Percentiles rank a stretch among this genome's conserved stretches.
These are phyloP conservation scores for Primulina huaijiensis DNA, from an alignment of 257 asterid species.

Conservation along the genomic window DNA sequence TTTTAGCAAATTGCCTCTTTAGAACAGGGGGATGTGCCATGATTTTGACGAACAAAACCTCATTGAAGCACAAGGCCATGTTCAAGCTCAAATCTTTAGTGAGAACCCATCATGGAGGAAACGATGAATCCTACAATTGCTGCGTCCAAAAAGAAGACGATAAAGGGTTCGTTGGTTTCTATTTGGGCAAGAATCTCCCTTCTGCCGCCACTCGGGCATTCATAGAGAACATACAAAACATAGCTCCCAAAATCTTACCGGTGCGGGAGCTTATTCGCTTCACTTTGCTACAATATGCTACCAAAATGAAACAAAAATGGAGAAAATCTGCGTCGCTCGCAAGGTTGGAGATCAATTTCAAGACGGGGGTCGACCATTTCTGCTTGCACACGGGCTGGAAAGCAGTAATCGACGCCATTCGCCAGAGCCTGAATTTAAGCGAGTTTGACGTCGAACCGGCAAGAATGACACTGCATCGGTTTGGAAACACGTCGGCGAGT, in stretches of 20 bases:
- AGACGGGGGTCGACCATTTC: conserved; percentile 77
- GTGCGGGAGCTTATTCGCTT: conserved; percentile 56
- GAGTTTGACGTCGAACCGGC: conserved; percentile 89
- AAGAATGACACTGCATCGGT: conserved; percentile 87
- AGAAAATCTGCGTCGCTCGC: conserved; percentile 17
- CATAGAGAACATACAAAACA: conserved; percentile 57
- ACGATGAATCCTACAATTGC: conserved; percentile 61
- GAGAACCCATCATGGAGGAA: conserved; percentile 72
- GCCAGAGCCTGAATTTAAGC: conserved; percentile 39
- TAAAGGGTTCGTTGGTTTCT: conserved; percentile 54
- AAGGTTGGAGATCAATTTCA: conserved; percentile 55
- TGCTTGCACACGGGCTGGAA: conserved; percentile 92
- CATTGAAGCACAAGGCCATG: conserved; percentile 40
- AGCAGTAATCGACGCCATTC: conserved; percentile 81
- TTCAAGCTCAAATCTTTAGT: conserved; percentile 57
- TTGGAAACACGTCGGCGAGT: conserved; percentile 92
- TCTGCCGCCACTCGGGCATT: conserved; percentile 79
- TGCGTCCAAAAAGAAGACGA: conserved; percentile 72
- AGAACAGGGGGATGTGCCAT: conserved; percentile 73
- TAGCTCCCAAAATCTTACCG: conserved; percentile 71
- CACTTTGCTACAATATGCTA: conserved; percentile 15
- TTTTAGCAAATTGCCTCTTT: conserved; percentile 74
- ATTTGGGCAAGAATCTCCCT: conserved; percentile 68
- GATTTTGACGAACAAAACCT: conserved; percentile 54
- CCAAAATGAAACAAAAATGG: conserved; percentile 29